These are phyloP conservation scores for Alternaria metachromatica DNA, from an alignment of 2,329 filamentous ascomycete species.

Conservation along the genomic window DNA sequence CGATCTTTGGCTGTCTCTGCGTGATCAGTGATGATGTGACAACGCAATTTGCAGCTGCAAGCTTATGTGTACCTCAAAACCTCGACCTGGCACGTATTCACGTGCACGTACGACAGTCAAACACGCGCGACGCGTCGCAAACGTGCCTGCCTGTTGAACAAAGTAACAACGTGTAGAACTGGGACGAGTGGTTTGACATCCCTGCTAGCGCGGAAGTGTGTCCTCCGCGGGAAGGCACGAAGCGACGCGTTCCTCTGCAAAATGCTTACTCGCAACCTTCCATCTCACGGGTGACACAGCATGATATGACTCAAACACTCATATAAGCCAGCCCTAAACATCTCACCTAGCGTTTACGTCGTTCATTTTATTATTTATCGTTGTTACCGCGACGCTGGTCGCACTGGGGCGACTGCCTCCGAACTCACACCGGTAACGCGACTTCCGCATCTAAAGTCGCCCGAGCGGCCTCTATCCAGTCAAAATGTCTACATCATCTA, in stretches of 20 bases:
- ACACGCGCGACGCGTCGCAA: background rate
- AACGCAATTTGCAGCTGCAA: background rate
- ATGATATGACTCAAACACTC: background rate
- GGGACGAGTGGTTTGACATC: background rate
- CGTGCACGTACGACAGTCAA: background rate
- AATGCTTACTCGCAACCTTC: background rate
- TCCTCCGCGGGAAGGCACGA: slow-evolving; percentile 1
- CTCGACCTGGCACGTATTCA: background rate
- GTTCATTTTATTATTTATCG: background rate
- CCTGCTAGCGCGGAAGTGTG: slow-evolving; percentile 8
- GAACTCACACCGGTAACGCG: background rate
- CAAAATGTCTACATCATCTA: slow-evolving; percentile 4
- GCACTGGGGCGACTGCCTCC: background rate
- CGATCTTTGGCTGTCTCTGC: slow-evolving; percentile 1
- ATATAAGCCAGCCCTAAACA: background rate
- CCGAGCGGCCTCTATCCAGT: background rate
- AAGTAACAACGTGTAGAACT: background rate
- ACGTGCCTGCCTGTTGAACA: background rate
- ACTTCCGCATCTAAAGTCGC: background rate
- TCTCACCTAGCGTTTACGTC: background rate
- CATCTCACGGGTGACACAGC: background rate
- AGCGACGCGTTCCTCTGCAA: slow-evolving; percentile 5
- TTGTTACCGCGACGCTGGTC: background rate
- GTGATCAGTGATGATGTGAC: slow-evolving; percentile 7
- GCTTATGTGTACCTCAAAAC: background rate